phyloP scores from a whole-genome alignment of 305 asterid genomes.

The Andrographis paniculata region DNA sequence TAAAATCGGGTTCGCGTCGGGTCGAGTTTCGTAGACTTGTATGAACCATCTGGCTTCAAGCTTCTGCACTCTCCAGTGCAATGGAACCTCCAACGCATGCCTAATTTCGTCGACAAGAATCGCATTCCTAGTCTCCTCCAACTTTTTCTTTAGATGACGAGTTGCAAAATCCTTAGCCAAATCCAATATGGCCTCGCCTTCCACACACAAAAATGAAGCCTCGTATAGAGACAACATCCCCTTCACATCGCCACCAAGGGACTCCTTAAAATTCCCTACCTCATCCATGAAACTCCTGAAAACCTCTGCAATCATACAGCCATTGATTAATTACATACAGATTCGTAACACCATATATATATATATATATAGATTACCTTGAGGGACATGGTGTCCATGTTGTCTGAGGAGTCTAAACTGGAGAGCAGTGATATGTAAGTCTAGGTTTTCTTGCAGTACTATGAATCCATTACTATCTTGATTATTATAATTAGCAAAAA shows the following conservation, averaged over 20 bases:
- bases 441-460: background rate
- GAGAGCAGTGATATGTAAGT: conserved; percentile 22
- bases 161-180: conserved; percentile 31
- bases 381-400: conserved; percentile 39
- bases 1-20: conserved; percentile 18
- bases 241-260: conserved; percentile 23
- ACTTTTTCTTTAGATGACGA: conserved; percentile 20
- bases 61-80: conserved; percentile 59
- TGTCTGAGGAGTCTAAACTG: conserved; percentile 52
- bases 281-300: conserved; percentile 41
- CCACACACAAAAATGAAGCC: conserved; percentile 47
- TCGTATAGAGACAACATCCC: conserved; percentile 48
- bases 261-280: conserved; percentile 24
- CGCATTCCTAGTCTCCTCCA: conserved; percentile 5
- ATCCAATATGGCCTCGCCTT: conserved; percentile 43
- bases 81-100: conserved; percentile 61
- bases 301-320: conserved; percentile 36
- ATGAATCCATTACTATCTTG: background rate
- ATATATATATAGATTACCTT: conserved; percentile 42
- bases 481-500: background rate
- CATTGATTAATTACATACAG: no score
- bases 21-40: conserved; percentile 17
- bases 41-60: conserved; percentile 60
- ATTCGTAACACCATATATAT: no score
- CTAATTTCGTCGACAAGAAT: conserved; percentile 21